Conservation (phyloP, 495 filamentous ascomycete species). For the Trichoderma asperelloides region DNA sequence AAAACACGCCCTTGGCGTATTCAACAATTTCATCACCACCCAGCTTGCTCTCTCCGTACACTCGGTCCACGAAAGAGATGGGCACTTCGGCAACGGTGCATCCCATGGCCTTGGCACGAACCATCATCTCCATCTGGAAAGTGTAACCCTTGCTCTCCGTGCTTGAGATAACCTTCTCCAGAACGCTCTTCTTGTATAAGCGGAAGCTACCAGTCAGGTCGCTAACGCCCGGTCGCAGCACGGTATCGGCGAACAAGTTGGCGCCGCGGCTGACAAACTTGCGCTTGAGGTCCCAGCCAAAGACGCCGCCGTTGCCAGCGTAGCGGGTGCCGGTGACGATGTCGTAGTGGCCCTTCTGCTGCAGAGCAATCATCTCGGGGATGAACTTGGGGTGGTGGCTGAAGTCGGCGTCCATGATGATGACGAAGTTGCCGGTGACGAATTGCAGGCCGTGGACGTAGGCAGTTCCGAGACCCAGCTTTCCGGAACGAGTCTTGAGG, state of each 20-base stretch:
- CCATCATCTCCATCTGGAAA: slow-evolving; percentile 93
- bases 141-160: slow-evolving; percentile 94
- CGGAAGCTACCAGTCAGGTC: slow-evolving; percentile 93
- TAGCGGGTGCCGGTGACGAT: slow-evolving; percentile 97
- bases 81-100: slow-evolving; percentile 87
- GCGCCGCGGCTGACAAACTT: slow-evolving; percentile 87
- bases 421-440: slow-evolving; percentile 81
- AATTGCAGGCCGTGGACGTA: slow-evolving; percentile 92
- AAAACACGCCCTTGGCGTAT: slow-evolving; percentile 89
- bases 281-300: slow-evolving; percentile 94
- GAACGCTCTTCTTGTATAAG: slow-evolving; percentile 81
- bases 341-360: slow-evolving; percentile 66
- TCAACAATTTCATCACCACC: slow-evolving; percentile 96
- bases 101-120: slow-evolving; percentile 87
- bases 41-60: slow-evolving; percentile 93
- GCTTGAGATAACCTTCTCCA: slow-evolving; percentile 80
- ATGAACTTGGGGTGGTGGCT: slow-evolving; percentile 97
- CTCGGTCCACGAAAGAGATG: slow-evolving; percentile 88
- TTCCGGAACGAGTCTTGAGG: slow-evolving; percentile 79
- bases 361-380: slow-evolving; percentile 71
- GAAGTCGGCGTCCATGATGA: slow-evolving; percentile 99
- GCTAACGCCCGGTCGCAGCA: slow-evolving; percentile 89
- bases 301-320: slow-evolving; percentile 82
- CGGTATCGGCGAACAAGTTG: slow-evolving; percentile 91
- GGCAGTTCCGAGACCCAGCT: slow-evolving; percentile 92